Percentiles rank a stretch among this genome's conserved stretches.
phyloP scores from a whole-genome alignment of 768 basidiomycete genomes.

The Sporobolomyces pararoseus region DNA sequence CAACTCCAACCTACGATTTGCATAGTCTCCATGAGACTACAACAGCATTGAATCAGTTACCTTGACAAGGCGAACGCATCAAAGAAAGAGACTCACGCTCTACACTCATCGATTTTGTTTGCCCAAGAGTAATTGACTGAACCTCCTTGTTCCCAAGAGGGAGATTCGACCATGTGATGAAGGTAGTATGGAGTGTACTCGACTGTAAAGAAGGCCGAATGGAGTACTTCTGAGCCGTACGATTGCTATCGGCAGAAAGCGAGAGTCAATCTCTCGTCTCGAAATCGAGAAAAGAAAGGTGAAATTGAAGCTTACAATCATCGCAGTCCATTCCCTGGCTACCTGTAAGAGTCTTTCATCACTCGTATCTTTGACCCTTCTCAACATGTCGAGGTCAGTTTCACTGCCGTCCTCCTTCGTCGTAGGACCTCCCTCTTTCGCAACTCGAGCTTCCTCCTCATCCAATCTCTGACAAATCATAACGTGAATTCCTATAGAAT shows the following conservation, averaged over 20 bases:
- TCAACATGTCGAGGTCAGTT: conserved; percentile 13
- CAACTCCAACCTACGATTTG: conserved; percentile 21
- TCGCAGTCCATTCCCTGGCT: conserved; percentile 12
- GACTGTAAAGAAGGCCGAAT: conserved; percentile 7
- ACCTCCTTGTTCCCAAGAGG: conserved; percentile 27
- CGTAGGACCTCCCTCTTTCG: neutral
- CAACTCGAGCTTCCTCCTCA: conserved; percentile 7
- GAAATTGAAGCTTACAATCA: conserved; percentile 15
- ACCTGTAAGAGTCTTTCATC: conserved; percentile 12
- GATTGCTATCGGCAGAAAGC: neutral
- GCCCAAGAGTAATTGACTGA: conserved; percentile 3
- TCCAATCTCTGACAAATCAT: conserved; percentile 12
- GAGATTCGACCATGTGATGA: conserved; percentile 14
- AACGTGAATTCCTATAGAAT: conserved; percentile 17
- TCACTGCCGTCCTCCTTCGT: neutral
- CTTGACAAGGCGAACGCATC: neutral
- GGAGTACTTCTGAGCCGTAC: conserved; percentile 11
- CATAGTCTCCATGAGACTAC: conserved; percentile 8
- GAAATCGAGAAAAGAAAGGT: neutral
- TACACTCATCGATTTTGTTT: conserved; percentile 20
- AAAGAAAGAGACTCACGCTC: conserved; percentile 9
- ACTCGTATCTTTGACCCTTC: conserved; percentile 5
- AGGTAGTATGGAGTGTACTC: conserved; percentile 26
- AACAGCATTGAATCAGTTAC: neutral
- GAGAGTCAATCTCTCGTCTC: neutral